Percentiles rank a stretch among this genome's conserved stretches.
These are phyloP conservation scores for Starmerella ratchasimensis DNA, from an alignment of 805 yeast genomes.

Conservation along the genomic window DNA sequence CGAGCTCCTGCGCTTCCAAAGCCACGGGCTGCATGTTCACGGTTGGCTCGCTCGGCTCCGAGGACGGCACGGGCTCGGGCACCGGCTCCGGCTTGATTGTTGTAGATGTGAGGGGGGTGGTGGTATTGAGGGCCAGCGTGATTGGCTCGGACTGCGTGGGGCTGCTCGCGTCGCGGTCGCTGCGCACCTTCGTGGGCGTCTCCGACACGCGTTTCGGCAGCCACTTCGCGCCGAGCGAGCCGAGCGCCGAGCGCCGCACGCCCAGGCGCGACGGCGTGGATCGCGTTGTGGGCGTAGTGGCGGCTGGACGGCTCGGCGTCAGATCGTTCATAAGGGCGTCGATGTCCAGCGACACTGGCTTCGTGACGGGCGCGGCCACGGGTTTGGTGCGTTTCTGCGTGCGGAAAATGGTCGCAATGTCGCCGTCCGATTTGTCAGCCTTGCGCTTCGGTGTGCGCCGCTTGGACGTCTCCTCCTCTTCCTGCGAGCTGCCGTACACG, in stretches of 20 bases:
- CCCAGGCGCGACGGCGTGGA: too few species aligned
- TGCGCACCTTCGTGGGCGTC: background rate
- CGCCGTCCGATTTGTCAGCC: constrained; percentile 24
- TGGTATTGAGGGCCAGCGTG: too few species aligned
- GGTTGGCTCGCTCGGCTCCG: background rate
- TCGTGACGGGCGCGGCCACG: background rate
- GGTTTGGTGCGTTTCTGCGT: constrained; percentile 6
- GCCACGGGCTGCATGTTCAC: background rate
- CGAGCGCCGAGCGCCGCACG: too few species aligned
- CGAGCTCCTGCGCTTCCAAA: too few species aligned
- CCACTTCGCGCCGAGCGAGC: too few species aligned
- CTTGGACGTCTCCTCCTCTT: constrained; percentile 21
- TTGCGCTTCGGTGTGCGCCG: constrained; percentile 24
- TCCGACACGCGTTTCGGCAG: background rate
- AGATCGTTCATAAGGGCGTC: constrained; percentile 8
- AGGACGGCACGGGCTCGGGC: too few species aligned
- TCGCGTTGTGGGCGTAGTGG: background rate
- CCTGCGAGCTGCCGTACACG: constrained; percentile 28
- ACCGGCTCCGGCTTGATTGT: too few species aligned
- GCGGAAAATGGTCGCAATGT: constrained; percentile 29
- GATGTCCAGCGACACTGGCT: constrained; percentile 1
- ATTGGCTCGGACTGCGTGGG: too few species aligned
- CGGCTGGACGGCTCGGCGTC: background rate
- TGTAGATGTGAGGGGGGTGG: too few species aligned
- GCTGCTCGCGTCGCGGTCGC: too few species aligned